A percentile compares a stretch with the other conserved stretches of the same genome.
Conservation (phyloP, 345 rosid species). For the Brassica rapa region DNA sequence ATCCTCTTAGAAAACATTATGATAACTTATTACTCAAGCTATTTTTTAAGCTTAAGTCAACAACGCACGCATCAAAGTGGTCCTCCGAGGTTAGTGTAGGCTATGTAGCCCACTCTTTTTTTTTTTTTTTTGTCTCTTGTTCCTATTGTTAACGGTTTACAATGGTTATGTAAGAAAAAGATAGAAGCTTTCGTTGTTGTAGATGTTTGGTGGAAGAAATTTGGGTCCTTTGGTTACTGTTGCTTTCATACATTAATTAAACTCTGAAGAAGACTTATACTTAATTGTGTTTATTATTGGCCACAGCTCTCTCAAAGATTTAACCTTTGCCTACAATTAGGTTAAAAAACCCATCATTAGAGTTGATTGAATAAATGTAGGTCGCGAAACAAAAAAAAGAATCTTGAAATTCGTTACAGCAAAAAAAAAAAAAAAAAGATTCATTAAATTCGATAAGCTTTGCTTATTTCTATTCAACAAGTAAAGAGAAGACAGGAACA, state of each 20-base stretch:
- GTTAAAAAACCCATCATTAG: background rate
- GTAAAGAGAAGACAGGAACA: conserved; percentile 8
- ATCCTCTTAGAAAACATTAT: too few species aligned
- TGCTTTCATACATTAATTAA: background rate
- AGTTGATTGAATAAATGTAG: conserved; percentile 8
- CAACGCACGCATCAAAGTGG: too few species aligned
- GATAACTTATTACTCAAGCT: too few species aligned
- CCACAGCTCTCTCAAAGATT: conserved; percentile 4
- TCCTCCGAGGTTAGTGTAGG: too few species aligned
- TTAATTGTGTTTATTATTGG: background rate
- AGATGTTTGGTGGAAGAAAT: background rate
- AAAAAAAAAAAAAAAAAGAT: conserved; percentile 34
- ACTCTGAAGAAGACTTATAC: background rate
- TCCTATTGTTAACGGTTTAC: too few species aligned
- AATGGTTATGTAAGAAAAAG: background rate
- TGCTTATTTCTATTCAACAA: conserved; percentile 11
- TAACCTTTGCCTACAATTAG: background rate
- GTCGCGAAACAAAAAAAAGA: conserved; percentile 18
- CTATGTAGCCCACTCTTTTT: too few species aligned
- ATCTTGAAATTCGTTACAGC: background rate
- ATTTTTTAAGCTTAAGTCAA: too few species aligned
- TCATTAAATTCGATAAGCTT: conserved; percentile 40
- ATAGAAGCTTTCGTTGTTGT: background rate
- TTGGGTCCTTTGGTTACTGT: background rate
- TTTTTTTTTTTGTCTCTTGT: too few species aligned